phyloP scores from a whole-genome alignment of 2,329 filamentous ascomycete genomes.

The Aspergillus quadrilineatus region DNA sequence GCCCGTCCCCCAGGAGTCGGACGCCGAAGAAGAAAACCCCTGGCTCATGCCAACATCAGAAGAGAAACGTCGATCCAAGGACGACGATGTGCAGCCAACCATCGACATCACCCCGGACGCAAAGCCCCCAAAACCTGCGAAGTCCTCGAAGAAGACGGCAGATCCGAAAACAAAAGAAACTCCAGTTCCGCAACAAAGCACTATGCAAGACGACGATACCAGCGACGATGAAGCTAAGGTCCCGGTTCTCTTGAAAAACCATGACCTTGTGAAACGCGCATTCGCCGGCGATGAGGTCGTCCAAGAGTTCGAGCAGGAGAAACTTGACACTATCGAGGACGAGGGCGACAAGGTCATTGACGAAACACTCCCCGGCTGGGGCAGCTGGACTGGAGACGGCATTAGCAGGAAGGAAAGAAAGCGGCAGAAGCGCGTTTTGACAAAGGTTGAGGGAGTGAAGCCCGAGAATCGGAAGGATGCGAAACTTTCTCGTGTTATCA shows the following conservation, averaged over 20 bases:
- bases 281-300: constrained; percentile 88
- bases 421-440: constrained; percentile 52
- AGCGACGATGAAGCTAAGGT: constrained; percentile 44
- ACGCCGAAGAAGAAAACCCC: constrained; percentile 36
- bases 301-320: constrained; percentile 77
- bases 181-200: constrained; percentile 19
- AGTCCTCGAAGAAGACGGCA: constrained; percentile 16
- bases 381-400: constrained; percentile 83
- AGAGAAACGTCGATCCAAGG: constrained; percentile 32
- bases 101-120: constrained; percentile 35
- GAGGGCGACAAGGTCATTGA: constrained; percentile 83
- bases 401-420: constrained; percentile 69
- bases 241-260: constrained; percentile 49
- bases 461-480: constrained; percentile 75
- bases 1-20: constrained; percentile 20
- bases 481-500: constrained; percentile 79
- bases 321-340: constrained; percentile 66
- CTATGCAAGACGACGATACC: constrained; percentile 42
- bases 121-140: constrained; percentile 17
- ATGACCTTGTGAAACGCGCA: constrained; percentile 72
- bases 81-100: constrained; percentile 29
- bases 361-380: constrained; percentile 90
- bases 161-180: constrained; percentile 22
- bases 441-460: constrained; percentile 65
- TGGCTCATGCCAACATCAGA: constrained; percentile 38